Conservation (phyloP, 345 rosid genomes). For the Carallia brachiata region DNA sequence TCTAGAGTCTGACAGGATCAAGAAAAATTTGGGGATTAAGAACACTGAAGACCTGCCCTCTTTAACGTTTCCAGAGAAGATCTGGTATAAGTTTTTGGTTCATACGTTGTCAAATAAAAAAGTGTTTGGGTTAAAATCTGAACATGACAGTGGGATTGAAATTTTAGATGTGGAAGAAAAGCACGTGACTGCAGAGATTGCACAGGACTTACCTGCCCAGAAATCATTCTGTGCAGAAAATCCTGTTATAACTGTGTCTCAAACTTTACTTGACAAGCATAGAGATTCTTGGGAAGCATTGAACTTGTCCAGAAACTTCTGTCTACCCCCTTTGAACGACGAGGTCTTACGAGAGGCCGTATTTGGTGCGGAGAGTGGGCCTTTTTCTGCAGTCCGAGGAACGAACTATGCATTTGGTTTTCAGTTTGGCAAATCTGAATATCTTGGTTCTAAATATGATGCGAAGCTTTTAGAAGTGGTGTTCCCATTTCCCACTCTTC, state of each 20-base stretch:
- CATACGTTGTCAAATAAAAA: slow-evolving; percentile 44
- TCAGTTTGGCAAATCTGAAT: slow-evolving; percentile 59
- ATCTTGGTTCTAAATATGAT: slow-evolving; percentile 58
- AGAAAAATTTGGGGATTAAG: slow-evolving; percentile 23
- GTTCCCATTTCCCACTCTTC: slow-evolving; percentile 91
- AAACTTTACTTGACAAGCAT: slow-evolving; percentile 47
- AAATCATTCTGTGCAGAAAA: slow-evolving; percentile 75
- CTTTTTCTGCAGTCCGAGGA: slow-evolving; percentile 40
- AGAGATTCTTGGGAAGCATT: slow-evolving; percentile 48
- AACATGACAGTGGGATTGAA: slow-evolving; percentile 24
- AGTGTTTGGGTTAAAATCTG: slow-evolving; percentile 31
- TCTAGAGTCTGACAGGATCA: slow-evolving; percentile 29
- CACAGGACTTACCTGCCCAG: slow-evolving; percentile 26
- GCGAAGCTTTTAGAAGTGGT: slow-evolving; percentile 56
- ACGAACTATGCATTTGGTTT: slow-evolving; percentile 76
- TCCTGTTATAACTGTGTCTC: slow-evolving; percentile 65
- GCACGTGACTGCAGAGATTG: slow-evolving; percentile 16
- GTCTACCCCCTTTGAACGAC: slow-evolving; percentile 79
- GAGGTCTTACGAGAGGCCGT: slow-evolving; percentile 59
- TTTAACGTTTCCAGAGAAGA: slow-evolving; percentile 44
- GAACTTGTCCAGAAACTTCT: slow-evolving; percentile 55
- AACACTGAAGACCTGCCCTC: slow-evolving; percentile 35
- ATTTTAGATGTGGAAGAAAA: slow-evolving; percentile 26
- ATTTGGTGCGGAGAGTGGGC: slow-evolving; percentile 40
- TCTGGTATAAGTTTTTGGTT: slow-evolving; percentile 55